phyloP scores from a whole-genome alignment of 2,329 filamentous ascomycete genomes.

The Fusarium anthophilum region DNA sequence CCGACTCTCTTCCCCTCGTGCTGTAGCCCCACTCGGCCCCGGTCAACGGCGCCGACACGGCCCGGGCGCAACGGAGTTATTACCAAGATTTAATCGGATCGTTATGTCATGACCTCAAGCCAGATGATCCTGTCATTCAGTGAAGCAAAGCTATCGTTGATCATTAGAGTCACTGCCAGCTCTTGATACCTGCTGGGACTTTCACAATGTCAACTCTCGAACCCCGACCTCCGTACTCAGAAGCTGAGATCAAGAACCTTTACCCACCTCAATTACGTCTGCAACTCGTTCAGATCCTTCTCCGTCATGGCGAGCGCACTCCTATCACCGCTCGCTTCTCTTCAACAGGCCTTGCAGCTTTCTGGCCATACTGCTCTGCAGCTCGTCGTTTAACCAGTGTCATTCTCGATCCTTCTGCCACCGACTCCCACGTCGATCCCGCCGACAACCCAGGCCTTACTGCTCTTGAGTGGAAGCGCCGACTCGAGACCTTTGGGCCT shows the following conservation, averaged over 20 bases:
- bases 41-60: slow-evolving; percentile 19
- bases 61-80: not conserved
- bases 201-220: slow-evolving; percentile 77
- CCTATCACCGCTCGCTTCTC: slow-evolving; percentile 90
- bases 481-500: slow-evolving; percentile 82
- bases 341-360: slow-evolving; percentile 72
- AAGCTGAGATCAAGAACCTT: slow-evolving; percentile 80
- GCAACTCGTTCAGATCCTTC: slow-evolving; percentile 87
- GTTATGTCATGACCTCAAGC: slow-evolving; percentile 12
- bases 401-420: slow-evolving; percentile 55
- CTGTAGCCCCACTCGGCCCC: slow-evolving; percentile 19
- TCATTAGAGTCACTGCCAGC: not conserved
- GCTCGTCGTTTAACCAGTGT: slow-evolving; percentile 72
- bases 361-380: slow-evolving; percentile 92
- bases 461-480: slow-evolving; percentile 70
- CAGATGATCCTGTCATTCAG: not conserved
- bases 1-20: not conserved
- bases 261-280: slow-evolving; percentile 85
- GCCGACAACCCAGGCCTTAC: slow-evolving; percentile 48
- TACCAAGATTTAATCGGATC: not conserved
- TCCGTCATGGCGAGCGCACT: slow-evolving; percentile 83
- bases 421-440: slow-evolving; percentile 43
- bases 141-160: not conserved
- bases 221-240: slow-evolving; percentile 79
- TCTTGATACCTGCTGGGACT: not conserved